Base-by-base conservation (phyloP, 148 eudicot genomes). In the Heliosperma pusillum region DNA sequence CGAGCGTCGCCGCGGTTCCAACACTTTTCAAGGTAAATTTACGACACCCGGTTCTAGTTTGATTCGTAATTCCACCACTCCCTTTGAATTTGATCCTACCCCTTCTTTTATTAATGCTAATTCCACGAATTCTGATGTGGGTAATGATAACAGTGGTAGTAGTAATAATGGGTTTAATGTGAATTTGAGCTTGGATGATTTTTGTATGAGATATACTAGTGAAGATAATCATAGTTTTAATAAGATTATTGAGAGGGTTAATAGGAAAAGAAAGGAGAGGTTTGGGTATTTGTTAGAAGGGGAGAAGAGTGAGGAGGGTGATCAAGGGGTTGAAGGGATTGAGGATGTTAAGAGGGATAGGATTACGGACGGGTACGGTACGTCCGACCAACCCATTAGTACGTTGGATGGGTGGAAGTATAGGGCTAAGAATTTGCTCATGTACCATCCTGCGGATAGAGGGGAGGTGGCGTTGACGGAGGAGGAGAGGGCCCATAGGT, bases 361-460 rank as follows among this genome's bases (percentile, higher is more conserved):
- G 27, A 83, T 88, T 74, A 94, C 98, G 0, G 98, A 94, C 71
- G 98, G 98, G n/a, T 94, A 85, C 40, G 98, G 98, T 59, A 88
- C 95, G 16, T 88, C 96, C 1, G 83, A 85, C 81, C 96, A 94
- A 88, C 98, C 98, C 0, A 66, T 77, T 20, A 83, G 86, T 82
- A 91, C 91, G 0, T 84, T 93, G 72, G 90, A 88, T 29, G 90
- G 97, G 24, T 91, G 97, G 93, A 87, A 90, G 30, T 94, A 88
- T 65, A 76, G 80, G 0, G 95, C 97, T 0, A 94, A 91, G 86
- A 94, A 94, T 82, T 80, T 91, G 83, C 69, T 94, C 62, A 94
- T 94, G 98, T 94, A 91, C 55, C 94, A 93, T 65, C 98, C 98
- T 0, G 85, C 98, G 25, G 97, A 93, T 85, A 74, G 62, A 10